A percentile compares a stretch with the other conserved stretches of the same genome.
phyloP scores from a whole-genome alignment of 257 asterid species.

The Nemophila menziesii region DNA sequence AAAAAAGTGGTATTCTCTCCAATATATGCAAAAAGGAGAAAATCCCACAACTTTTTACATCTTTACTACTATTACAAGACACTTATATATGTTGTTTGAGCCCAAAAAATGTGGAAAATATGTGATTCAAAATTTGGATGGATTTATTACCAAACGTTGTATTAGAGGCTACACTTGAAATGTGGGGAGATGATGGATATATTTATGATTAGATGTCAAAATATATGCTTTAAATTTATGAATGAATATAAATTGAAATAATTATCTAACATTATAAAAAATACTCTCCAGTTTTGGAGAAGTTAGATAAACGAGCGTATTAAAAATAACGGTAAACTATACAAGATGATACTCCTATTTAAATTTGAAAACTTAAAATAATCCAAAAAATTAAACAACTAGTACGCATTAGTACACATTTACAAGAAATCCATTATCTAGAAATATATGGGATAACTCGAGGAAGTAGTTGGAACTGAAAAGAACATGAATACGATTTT shows the following conservation, averaged over 20 bases:
- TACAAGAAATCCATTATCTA: too few relatives aligned
- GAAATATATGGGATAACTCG: too few relatives aligned
- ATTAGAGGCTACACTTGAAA: conserved; percentile 9
- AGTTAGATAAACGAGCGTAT: too few relatives aligned
- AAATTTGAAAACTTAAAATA: too few relatives aligned
- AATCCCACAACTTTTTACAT: neutral
- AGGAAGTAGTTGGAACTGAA: too few relatives aligned
- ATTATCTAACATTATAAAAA: conserved; percentile 1
- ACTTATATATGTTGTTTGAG: conserved; percentile 10
- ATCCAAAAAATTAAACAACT: too few relatives aligned
- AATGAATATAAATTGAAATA: neutral
- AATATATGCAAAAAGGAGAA: conserved; percentile 7
- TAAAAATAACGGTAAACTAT: too few relatives aligned
- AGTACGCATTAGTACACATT: too few relatives aligned
- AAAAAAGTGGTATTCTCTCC: conserved; percentile 12
- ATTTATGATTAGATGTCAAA: neutral
- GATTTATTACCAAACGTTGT: conserved; percentile 9
- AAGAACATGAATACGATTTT: too few relatives aligned
- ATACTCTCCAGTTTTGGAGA: too few relatives aligned
- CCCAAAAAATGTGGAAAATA: conserved; percentile 2
- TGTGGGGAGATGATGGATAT: neutral
- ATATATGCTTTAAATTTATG: neutral
- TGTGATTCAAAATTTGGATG: conserved; percentile 11
- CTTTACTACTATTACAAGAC: neutral
- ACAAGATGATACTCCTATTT: too few relatives aligned